Conservation (phyloP, 2,329 filamentous ascomycete genomes). For the Verticillium isaacii region DNA sequence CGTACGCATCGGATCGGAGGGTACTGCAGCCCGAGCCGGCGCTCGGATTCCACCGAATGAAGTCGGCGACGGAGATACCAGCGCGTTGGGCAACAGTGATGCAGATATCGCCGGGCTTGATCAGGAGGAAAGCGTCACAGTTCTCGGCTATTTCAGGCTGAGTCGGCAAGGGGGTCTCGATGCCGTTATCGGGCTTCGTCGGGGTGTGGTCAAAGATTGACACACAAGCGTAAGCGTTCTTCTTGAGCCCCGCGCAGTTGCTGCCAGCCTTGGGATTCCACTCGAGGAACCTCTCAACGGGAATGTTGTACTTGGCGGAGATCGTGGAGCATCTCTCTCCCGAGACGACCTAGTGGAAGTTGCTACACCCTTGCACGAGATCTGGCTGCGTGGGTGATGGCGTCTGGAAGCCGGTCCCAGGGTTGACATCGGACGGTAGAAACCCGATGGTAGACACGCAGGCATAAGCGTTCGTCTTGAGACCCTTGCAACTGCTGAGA, state of each 20-base stretch:
- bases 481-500: conserved; percentile 1
- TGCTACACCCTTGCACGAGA: conserved; percentile 22
- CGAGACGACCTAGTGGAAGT: conserved; percentile 17
- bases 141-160: conserved; percentile 21
- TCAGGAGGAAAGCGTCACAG: conserved; percentile 21
- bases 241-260: conserved; percentile 5
- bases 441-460: conserved; percentile 2
- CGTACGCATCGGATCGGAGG: conserved; percentile 10
- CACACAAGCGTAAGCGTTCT: conserved; percentile 6
- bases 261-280: conserved; percentile 4
- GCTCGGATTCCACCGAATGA: conserved; percentile 17
- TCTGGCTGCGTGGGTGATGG: conserved; percentile 22
- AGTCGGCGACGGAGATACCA: conserved; percentile 17
- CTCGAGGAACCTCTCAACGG: conserved; percentile 15
- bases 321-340: conserved; percentile 20
- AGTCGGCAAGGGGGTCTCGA: conserved; percentile 20
- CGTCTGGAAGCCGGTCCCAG: conserved; percentile 17
- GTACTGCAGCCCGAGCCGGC: conserved; percentile 9
- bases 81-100: conserved; percentile 15
- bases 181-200: conserved; percentile 8
- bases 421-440: conserved; percentile 5
- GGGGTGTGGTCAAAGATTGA: neutral
- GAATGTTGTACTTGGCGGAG: conserved; percentile 14
- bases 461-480: conserved; percentile 3
- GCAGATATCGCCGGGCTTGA: conserved; percentile 17